Conservation (phyloP, 495 filamentous ascomycete species). For the Friedmanniomyces simplex region DNA sequence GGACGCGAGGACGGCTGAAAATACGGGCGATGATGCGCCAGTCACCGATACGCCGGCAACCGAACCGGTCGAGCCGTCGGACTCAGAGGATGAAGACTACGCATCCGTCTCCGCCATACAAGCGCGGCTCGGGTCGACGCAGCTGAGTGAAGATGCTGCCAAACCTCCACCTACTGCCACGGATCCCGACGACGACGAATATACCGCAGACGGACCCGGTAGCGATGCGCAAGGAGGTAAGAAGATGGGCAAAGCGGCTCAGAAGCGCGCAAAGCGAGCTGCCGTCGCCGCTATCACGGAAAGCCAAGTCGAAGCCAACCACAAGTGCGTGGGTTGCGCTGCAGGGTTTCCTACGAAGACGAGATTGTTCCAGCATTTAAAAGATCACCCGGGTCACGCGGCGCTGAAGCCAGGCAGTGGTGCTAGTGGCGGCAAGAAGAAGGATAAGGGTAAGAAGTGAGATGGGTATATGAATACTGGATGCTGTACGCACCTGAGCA, state of each 20-base stretch:
- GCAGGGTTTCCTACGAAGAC: constrained; percentile 54
- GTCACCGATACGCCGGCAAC: neutral
- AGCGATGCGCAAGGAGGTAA: constrained; percentile 17
- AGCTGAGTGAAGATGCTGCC: neutral
- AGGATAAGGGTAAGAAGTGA: constrained; percentile 19
- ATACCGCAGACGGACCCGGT: neutral
- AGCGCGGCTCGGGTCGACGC: constrained; percentile 18
- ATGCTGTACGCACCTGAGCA: too few species aligned
- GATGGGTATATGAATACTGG: too few species aligned
- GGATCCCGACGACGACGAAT: constrained; percentile 4
- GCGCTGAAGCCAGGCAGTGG: constrained; percentile 9
- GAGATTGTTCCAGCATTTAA: constrained; percentile 64
- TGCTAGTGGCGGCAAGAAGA: constrained; percentile 23
- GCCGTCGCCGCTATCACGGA: constrained; percentile 40
- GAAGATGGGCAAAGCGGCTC: constrained; percentile 78
- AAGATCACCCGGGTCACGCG: constrained; percentile 27
- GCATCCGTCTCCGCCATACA: constrained; percentile 26
- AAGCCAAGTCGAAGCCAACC: constrained; percentile 28
- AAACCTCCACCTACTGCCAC: neutral
- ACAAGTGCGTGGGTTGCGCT: constrained; percentile 52
- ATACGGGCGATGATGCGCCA: neutral
- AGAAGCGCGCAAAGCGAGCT: constrained; percentile 73
- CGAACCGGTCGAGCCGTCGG: constrained; percentile 1
- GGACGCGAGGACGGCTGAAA: neutral
- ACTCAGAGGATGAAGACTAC: constrained; percentile 25